phyloP scores from a whole-genome alignment of 2,329 filamentous ascomycete genomes.

The Ascochyta lentis region DNA sequence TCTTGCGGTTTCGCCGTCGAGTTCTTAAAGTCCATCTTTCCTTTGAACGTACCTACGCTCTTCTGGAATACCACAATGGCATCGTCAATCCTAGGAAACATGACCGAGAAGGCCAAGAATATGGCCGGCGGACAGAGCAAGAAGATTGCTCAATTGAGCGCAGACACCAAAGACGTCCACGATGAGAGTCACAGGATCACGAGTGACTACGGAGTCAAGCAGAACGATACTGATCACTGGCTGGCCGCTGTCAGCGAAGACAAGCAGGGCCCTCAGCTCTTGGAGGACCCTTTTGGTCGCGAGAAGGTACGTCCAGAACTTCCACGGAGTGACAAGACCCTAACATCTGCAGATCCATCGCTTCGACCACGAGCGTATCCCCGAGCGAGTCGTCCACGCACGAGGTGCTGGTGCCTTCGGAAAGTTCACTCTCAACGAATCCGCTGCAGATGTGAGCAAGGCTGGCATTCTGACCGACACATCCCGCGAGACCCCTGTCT shows the following conservation, averaged over 20 bases:
- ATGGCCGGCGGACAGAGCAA: constrained; percentile 45
- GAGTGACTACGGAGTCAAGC: constrained; percentile 77
- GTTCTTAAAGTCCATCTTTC: constrained; percentile 12
- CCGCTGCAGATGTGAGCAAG: constrained; percentile 66
- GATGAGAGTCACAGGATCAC: constrained; percentile 67
- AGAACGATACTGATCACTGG: constrained; percentile 79
- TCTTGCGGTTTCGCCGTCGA: constrained; percentile 2
- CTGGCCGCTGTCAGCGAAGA: constrained; percentile 68
- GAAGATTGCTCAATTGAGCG: constrained; percentile 68
- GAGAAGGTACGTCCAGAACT: constrained; percentile 66
- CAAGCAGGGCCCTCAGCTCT: constrained; percentile 68
- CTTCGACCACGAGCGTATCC: constrained; percentile 78
- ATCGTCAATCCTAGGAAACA: constrained; percentile 37
- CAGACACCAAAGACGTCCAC: constrained; percentile 65
- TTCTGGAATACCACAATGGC: constrained; percentile 34
- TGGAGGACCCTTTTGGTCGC: constrained; percentile 75
- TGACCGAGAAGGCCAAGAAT: constrained; percentile 43
- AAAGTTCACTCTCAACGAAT: constrained; percentile 70
- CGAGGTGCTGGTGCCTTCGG: constrained; percentile 70
- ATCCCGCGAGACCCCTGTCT: constrained; percentile 69
- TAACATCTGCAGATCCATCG: constrained; percentile 65
- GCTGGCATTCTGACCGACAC: constrained; percentile 73
- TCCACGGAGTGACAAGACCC: neutral
- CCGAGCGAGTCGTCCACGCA: constrained; percentile 72
- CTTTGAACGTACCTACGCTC: constrained; percentile 3